Conservation (phyloP, 106 monocot species). For the Ottelia alismoides region DNA sequence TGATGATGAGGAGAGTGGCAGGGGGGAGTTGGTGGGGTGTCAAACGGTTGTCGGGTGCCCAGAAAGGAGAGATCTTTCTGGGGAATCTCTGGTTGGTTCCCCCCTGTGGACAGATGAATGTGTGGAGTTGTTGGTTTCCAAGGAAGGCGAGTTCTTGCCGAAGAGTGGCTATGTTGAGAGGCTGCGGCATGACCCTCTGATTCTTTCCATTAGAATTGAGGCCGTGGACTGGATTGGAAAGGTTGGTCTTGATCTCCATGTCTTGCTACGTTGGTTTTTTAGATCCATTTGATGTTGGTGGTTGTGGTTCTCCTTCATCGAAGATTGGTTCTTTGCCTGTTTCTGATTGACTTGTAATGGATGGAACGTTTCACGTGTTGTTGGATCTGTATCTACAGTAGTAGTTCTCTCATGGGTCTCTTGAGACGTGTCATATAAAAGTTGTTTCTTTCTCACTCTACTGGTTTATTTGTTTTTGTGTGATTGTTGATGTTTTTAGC, state of each 20-base stretch:
- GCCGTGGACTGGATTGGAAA: slow-evolving; percentile 74
- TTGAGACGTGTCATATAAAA: no score
- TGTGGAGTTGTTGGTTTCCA: slow-evolving; percentile 29
- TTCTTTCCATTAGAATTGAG: slow-evolving; percentile 39
- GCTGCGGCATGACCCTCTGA: slow-evolving; percentile 26
- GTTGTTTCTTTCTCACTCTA: no score
- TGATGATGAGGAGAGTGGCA: slow-evolving; percentile 24
- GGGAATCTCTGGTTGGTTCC: slow-evolving; percentile 24
- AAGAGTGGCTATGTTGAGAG: slow-evolving; percentile 31
- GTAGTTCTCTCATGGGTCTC: no score
- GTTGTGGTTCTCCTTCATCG: no score
- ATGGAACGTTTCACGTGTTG: no score
- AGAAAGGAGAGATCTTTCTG: slow-evolving; percentile 18
- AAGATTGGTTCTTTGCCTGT: no score
- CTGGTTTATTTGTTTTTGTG: no score
- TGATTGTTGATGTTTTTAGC: no score
- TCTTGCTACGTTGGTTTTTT: no score
- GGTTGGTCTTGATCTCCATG: slow-evolving; percentile 13
- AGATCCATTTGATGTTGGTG: no score
- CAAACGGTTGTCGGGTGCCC: neutral
- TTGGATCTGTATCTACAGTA: no score
- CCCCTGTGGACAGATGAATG: slow-evolving; percentile 52
- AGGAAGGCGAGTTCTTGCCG: slow-evolving; percentile 41
- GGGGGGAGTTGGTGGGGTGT: neutral
- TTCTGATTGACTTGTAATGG: no score